These are phyloP conservation scores for Malassezia brasiliensis DNA, from an alignment of 1,284 basidiomycete species.

Conservation along the genomic window DNA sequence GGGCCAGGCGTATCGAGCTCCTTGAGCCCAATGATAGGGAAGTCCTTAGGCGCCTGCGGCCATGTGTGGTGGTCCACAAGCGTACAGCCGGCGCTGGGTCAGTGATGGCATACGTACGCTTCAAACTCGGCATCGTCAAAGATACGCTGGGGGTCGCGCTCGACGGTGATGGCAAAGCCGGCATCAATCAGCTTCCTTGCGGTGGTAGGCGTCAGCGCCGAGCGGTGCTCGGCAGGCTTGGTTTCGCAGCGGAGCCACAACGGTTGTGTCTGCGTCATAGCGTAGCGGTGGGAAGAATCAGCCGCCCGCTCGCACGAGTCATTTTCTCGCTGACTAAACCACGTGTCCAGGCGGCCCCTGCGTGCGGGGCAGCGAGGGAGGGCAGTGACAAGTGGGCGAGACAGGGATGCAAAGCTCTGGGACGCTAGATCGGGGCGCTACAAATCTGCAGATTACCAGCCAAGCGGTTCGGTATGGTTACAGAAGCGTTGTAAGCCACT, in stretches of 20 bases:
- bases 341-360: too few species aligned
- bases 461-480: too few species aligned
- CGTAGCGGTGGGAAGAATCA: too few species aligned
- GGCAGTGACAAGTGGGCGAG: too few species aligned
- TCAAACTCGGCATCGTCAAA: constrained; percentile 91
- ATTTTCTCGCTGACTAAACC: too few species aligned
- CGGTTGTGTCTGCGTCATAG: constrained; percentile 22
- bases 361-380: neutral
- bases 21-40: constrained; percentile 91
- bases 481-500: too few species aligned
- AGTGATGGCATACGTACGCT: constrained; percentile 53
- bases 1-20: constrained; percentile 61
- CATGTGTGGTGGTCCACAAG: constrained; percentile 83
- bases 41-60: constrained; percentile 64
- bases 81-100: constrained; percentile 63
- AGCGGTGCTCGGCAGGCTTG: constrained; percentile 62
- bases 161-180: constrained; percentile 84
- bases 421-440: too few species aligned
- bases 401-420: too few species aligned
- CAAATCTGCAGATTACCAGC: too few species aligned
- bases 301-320: too few species aligned
- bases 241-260: constrained; percentile 46
- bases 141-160: constrained; percentile 86
- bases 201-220: constrained; percentile 85
- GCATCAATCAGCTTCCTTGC: constrained; percentile 80